A percentile compares a stretch with the other conserved stretches of the same genome.
Conservation (phyloP, 2,329 filamentous ascomycete species). For the Aspergillus sp. region DNA sequence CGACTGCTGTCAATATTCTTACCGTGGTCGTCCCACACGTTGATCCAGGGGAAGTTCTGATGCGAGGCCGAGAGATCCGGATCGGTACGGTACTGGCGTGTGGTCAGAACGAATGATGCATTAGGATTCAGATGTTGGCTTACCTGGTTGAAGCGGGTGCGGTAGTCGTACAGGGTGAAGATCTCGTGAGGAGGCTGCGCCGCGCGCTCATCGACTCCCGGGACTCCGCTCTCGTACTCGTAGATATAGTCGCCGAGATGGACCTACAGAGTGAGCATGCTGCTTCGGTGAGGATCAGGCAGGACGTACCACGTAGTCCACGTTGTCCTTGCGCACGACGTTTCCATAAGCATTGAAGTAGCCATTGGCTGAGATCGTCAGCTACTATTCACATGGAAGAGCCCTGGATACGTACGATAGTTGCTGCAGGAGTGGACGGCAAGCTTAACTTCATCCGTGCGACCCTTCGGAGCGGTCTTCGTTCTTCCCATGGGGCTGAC, state of each 20-base stretch:
- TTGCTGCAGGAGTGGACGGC: conserved; percentile 72
- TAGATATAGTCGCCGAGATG: conserved; percentile 65
- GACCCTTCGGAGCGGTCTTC: conserved; percentile 62
- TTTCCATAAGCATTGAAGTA: conserved; percentile 63
- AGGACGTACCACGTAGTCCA: conserved; percentile 54
- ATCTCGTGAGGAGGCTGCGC: conserved; percentile 28
- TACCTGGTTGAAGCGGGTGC: conserved; percentile 57
- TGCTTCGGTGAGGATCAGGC: neutral
- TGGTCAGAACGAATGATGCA: neutral
- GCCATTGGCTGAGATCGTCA: conserved; percentile 42
- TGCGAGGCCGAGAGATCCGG: conserved; percentile 57
- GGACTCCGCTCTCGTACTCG: conserved; percentile 49
- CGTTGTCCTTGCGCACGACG: conserved; percentile 56
- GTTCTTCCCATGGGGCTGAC: conserved; percentile 64
- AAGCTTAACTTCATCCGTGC: conserved; percentile 56
- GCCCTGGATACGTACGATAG: conserved; percentile 48
- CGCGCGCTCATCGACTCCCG: conserved; percentile 20
- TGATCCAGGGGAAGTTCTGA: conserved; percentile 60
- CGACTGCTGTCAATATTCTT: conserved; percentile 8
- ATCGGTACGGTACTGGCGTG: conserved; percentile 48
- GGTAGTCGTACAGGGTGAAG: conserved; percentile 50
- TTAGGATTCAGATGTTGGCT: conserved; percentile 14
- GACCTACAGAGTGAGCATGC: neutral
- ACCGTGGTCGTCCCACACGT: conserved; percentile 63
- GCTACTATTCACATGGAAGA: neutral